phyloP scores from a whole-genome alignment of 257 asterid genomes.

The Striga asiatica region DNA sequence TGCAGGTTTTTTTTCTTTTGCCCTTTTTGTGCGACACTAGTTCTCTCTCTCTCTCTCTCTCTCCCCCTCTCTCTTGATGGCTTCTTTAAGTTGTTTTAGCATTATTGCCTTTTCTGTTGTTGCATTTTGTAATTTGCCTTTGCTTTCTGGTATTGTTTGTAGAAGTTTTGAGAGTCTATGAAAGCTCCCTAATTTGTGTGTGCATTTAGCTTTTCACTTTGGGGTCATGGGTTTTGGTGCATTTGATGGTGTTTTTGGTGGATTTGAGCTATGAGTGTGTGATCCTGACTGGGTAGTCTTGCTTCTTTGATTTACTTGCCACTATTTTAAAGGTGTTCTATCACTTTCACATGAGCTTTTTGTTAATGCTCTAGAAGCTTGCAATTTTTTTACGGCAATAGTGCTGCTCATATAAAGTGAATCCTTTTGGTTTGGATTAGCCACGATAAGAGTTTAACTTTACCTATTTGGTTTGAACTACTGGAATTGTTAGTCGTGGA shows the following conservation, averaged over 20 bases:
- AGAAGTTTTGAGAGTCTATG: not conserved
- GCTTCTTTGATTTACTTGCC: not conserved
- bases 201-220: not conserved
- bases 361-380: not conserved
- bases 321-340: not conserved
- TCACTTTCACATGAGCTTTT: not conserved
- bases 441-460: no score
- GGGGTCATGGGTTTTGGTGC: not conserved
- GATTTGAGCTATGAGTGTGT: not conserved
- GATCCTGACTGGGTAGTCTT: not conserved
- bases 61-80: not conserved
- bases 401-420: no score
- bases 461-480: conserved; percentile 6
- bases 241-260: not conserved
- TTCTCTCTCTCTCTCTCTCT: not conserved
- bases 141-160: not conserved
- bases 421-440: no score
- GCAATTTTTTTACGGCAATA: not conserved
- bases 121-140: not conserved
- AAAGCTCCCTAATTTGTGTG: not conserved
- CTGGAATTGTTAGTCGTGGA: not conserved
- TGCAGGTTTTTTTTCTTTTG: conserved; percentile 53
- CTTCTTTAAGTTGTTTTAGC: no score
- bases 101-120: not conserved
- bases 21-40: not conserved